phyloP scores from a whole-genome alignment of 2,329 filamentous ascomycete genomes.

The Claviceps sp. region DNA sequence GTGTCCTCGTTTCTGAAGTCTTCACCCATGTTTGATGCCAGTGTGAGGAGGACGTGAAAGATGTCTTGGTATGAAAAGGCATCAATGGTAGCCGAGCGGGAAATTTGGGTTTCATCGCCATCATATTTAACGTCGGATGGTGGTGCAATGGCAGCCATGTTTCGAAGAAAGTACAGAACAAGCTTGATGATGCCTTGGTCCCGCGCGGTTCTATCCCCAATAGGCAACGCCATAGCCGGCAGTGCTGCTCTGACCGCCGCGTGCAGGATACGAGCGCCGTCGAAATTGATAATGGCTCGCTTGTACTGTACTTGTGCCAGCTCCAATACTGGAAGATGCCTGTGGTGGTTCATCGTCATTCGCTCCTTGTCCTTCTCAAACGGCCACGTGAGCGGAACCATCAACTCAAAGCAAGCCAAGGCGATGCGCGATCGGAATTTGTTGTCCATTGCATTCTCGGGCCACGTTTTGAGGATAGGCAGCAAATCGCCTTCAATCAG shows the following conservation, averaged over 20 bases:
- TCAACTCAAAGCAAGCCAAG: conserved; percentile 74
- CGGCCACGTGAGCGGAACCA: conserved; percentile 91
- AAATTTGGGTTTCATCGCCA: conserved; percentile 81
- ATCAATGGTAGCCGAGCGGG: conserved; percentile 75
- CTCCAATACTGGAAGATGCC: conserved; percentile 80
- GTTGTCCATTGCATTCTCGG: conserved; percentile 57
- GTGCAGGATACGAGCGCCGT: conserved; percentile 62
- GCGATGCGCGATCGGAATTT: conserved; percentile 67
- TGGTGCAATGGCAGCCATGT: conserved; percentile 72
- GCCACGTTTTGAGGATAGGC: conserved; percentile 76
- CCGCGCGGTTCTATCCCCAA: conserved; percentile 60
- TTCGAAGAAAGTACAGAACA: conserved; percentile 76
- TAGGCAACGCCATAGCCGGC: conserved; percentile 69
- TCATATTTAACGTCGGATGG: conserved; percentile 61
- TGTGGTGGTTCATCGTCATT: conserved; percentile 86
- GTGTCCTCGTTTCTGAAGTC: conserved; percentile 86
- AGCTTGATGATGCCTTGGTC: conserved; percentile 91
- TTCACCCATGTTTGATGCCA: conserved; percentile 86
- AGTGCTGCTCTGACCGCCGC: conserved; percentile 69
- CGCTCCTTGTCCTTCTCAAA: conserved; percentile 64
- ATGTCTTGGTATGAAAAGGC: conserved; percentile 86
- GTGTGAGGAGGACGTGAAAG: conserved; percentile 68
- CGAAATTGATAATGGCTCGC: conserved; percentile 71
- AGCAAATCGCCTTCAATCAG: conserved; percentile 81
- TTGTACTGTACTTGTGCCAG: conserved; percentile 86